Conservation (phyloP, 2,329 filamentous ascomycete species). For the Orbilia blumenaviensis region DNA sequence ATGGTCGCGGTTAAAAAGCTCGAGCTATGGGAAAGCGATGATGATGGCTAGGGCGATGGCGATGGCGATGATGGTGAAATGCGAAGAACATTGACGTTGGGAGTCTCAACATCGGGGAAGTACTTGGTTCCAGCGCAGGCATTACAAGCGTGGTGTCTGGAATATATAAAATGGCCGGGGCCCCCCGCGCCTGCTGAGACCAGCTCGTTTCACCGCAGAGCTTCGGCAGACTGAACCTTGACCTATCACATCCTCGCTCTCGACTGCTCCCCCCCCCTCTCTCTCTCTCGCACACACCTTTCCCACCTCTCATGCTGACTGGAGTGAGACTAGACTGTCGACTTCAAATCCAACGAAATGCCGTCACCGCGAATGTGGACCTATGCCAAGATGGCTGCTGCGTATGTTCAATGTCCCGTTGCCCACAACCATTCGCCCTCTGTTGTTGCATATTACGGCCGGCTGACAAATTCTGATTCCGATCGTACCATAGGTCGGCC, state of each 20-base stretch:
- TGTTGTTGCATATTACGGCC: background rate
- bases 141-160: too few relatives aligned
- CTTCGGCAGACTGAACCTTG: background rate
- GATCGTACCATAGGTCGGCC: constrained; percentile 73
- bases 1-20: background rate
- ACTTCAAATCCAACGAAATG: constrained; percentile 11
- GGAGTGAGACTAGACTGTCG: too few relatives aligned
- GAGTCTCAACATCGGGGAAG: too few relatives aligned
- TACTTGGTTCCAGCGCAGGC: background rate
- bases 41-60: background rate
- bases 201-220: background rate
- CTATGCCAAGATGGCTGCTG: constrained; percentile 44
- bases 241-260: too few relatives aligned
- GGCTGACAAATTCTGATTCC: too few relatives aligned
- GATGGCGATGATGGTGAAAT: background rate
- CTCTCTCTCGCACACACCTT: too few relatives aligned
- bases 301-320: too few relatives aligned
- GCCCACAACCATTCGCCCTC: background rate
- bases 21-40: background rate
- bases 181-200: constrained; percentile 5
- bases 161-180: background rate
- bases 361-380: constrained; percentile 16
- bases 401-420: constrained; percentile 11
- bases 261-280: too few relatives aligned
- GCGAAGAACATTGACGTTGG: background rate